Percentiles rank a stretch among this genome's conserved stretches.
Evolutionary conservation across 116 monocot species (phyloP).

Genomic region (Papilionanthe hybrid): DNA sequence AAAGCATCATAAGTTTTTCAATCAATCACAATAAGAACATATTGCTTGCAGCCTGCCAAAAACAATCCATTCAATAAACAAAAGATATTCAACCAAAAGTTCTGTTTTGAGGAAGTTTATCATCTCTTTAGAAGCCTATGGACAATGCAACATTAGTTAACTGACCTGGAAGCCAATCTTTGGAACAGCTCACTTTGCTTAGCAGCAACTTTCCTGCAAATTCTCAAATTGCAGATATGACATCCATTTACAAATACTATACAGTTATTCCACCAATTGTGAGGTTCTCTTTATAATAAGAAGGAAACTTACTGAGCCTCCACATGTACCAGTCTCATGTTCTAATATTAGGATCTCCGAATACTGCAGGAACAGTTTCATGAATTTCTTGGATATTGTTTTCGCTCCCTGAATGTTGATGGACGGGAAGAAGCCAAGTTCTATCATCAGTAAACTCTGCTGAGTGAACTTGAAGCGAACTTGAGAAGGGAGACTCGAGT

Average conservation of each 20-base stretch:
- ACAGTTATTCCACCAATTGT: neutral
- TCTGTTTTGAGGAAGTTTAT: no score
- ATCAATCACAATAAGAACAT: no score
- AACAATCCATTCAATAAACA: no score
- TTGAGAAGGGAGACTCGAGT: conserved; percentile 9
- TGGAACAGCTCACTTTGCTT: no score
- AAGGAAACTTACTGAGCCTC: neutral
- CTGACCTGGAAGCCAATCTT: no score
- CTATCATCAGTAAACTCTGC: conserved; percentile 5
- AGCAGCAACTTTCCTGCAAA: neutral
- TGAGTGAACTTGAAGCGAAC: neutral
- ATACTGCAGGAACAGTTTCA: conserved; percentile 15
- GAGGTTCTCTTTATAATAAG: neutral
- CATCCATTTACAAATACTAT: neutral
- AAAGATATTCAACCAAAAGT: no score
- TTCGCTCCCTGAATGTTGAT: conserved; percentile 11
- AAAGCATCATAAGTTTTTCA: no score
- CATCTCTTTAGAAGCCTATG: no score
- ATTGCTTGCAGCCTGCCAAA: no score
- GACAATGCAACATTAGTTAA: no score
- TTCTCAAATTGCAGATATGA: neutral
- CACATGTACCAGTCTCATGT: conserved; percentile 9
- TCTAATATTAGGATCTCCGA: conserved; percentile 14
- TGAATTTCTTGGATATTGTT: conserved; percentile 11
- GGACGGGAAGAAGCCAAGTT: conserved; percentile 20